Evolutionary conservation across 1,139 yeast genomes (phyloP), one percentile per base, ranked within the genome.

Genomic region (Pichia sp.): DNA sequence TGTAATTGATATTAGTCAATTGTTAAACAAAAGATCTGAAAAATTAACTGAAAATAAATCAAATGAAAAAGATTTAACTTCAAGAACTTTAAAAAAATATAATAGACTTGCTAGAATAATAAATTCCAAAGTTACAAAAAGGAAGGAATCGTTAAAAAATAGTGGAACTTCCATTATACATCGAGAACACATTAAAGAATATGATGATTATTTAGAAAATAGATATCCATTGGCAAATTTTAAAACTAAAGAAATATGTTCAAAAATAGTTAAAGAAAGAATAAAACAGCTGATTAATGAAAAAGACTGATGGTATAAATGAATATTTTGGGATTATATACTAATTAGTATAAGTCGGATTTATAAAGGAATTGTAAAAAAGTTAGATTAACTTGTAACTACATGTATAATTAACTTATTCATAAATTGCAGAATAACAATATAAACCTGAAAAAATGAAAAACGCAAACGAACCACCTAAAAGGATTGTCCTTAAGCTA

Each of bases 391-490:
- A 18, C 18, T 18, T 18, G 18, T 18, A 18, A 18, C 18, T 18
- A 18, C 18, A 18, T 18, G 18, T 18, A 18, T 18, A 18, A 18
- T 18, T 18, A 18, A 18, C 18, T 5, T 37, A 58, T 29, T 61
- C 62, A 35, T 57, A 61, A 38, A 57, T 44, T 41, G 88, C 87
- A 57, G 82, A 86, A 64, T 79, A 78, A 54, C 90, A 78, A 68
- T 94, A 94, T 64, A 88, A 70, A 38, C 88, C 61, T 25, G 97
- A 80, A 68, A 94, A 92, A 40, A 88, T 66, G 56, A 89, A 76
- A 69, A 92, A 92, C 27, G 96, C 90, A 50, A 74, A 66, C 7
- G 97, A 86, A 41, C 99, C 98, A 45, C 95, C 90, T 49, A 92
- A 71, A 1, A 97, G 89, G 54, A 92, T 92, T 43, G 85, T 87